A percentile compares a stretch with the other conserved stretches of the same genome.
These are phyloP conservation scores for Boletellus ananiceps DNA, from an alignment of 768 basidiomycete genomes.

Conservation along the genomic window DNA sequence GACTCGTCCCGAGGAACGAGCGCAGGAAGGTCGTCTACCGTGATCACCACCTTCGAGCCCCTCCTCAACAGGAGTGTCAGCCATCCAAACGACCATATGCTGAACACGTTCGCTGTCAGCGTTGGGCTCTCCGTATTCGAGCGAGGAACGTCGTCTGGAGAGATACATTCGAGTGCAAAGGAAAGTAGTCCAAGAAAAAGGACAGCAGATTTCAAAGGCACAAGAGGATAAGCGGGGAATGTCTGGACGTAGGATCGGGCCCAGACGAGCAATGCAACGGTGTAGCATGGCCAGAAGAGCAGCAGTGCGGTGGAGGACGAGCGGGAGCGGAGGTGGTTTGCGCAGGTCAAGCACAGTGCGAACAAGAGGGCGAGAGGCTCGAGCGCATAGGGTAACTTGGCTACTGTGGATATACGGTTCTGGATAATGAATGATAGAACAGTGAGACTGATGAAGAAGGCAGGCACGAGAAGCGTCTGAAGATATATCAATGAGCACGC, in stretches of 20 bases:
- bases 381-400: constrained; percentile 50
- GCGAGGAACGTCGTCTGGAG: constrained; percentile 50
- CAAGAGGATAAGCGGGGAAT: constrained; percentile 33
- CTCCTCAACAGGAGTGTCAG: constrained; percentile 79
- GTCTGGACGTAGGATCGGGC: constrained; percentile 47
- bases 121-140: constrained; percentile 63
- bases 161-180: constrained; percentile 64
- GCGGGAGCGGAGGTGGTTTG: constrained; percentile 67
- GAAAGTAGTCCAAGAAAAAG: constrained; percentile 45
- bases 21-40: constrained; percentile 82
- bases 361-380: constrained; percentile 52
- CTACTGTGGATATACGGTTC: constrained; percentile 33
- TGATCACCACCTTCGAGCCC: constrained; percentile 61
- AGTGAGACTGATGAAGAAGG: constrained; percentile 43
- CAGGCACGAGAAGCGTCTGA: constrained; percentile 46
- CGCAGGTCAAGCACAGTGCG: constrained; percentile 44
- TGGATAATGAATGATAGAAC: constrained; percentile 39
- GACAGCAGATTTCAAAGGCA: constrained; percentile 43
- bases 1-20: constrained; percentile 68
- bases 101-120: constrained; percentile 78
- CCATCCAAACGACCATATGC: constrained; percentile 83
- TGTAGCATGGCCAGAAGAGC: constrained; percentile 77
- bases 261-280: constrained; percentile 47
- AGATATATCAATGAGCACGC: neutral
- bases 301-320: constrained; percentile 69